phyloP scores from a whole-genome alignment of 2,329 filamentous ascomycete genomes.

The Fonsecaea pedrosoi region DNA sequence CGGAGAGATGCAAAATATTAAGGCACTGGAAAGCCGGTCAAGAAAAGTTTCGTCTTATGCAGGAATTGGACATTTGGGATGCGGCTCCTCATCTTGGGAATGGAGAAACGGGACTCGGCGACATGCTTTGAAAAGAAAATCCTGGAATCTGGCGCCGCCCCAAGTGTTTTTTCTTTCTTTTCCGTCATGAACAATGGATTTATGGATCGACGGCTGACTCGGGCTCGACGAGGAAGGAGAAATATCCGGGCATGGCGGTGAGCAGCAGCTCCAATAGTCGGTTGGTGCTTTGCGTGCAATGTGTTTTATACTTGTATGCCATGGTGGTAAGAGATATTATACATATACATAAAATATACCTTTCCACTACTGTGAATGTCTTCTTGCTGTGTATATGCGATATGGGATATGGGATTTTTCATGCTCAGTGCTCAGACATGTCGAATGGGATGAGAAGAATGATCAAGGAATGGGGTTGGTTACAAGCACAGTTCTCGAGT shows the following conservation, averaged over 20 bases:
- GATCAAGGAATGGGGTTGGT: too few species aligned
- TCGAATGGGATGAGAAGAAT: too few species aligned
- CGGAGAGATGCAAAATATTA: neutral
- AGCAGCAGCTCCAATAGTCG: neutral
- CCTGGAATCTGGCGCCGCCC: neutral
- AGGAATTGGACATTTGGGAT: conserved; percentile 4
- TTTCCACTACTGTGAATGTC: too few species aligned
- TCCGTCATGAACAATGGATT: neutral
- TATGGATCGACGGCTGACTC: neutral
- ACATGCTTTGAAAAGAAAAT: neutral
- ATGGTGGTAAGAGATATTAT: too few species aligned
- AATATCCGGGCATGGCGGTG: neutral
- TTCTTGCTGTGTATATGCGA: too few species aligned
- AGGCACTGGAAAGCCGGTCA: neutral
- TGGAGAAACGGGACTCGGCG: neutral
- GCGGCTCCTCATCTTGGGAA: neutral
- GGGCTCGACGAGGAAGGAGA: neutral
- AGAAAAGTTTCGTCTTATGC: neutral
- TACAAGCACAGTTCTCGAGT: too few species aligned
- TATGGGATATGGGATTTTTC: too few species aligned
- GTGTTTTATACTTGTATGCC: too few species aligned
- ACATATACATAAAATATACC: too few species aligned
- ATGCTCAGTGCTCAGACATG: too few species aligned
- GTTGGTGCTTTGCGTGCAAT: neutral
- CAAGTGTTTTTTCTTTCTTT: neutral